Evolutionary conservation across 805 yeast genomes (phyloP), one percentile per base, ranked within the genome.

Genomic region (Starmerella powellii): DNA sequence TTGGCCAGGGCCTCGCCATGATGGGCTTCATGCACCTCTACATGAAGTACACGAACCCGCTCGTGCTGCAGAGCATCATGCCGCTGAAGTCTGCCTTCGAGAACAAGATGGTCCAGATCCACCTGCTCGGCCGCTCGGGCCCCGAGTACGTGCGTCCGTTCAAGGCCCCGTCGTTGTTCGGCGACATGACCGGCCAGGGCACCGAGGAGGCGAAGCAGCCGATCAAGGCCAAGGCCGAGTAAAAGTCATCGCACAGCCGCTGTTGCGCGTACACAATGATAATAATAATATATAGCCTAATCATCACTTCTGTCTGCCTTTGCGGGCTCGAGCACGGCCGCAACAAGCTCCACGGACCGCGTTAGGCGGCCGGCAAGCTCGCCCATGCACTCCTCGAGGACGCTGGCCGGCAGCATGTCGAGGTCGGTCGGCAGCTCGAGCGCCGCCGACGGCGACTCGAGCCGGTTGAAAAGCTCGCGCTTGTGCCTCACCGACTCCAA

Each of bases 1-100:
- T 85, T 53, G 78, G 80, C 71, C 82, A 93, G 50, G 81, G 93
- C 51, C 61, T 87, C 54, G 95, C 94, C 56, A 85, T 91, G 94
- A 87, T 91, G 87, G 94, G 80, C 20, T 82, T 88, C 78, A 87
- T 88, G 97, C 98, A 91, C 66, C 59, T 91, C 49, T 88, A 88
- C 76, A 76, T 91, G 93, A 81, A 85, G 66, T 91, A 85, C 73
- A 86, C 96, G 63, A 86, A 91, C 67, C 98, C 98, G 46, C 74
- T 91, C 61, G 77, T 91, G 54, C 81, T 88, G 86, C 97, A 91
- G 70, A 78, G 87, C 50, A 74, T 91, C 55, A 74, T 93, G 40
- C 88, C 95, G 40, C 68, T 91, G 56, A 91, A 91, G 74, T 68
- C 82, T 54, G 94, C 94, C 36, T 66, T 85, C 43, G 97, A 91